Evolutionary conservation across 78 protist species (phyloP).

Genomic region (slime mould (Dictyostelium discoideum)): dicty_2.7 NC_007089.4:2284001-2284500

Average conservation of each 20-base stretch:
- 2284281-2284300: background rate
- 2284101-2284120: background rate
- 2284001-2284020: slow-evolving; percentile 51
- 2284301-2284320: background rate
- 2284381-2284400: background rate
- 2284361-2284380: background rate
- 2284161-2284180: background rate
- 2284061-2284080: background rate
- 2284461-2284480: background rate
- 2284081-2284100: background rate
- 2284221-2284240: background rate
- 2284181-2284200: background rate
- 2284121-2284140: slow-evolving; percentile 38
- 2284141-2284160: slow-evolving; percentile 20
- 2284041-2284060: slow-evolving; percentile 8
- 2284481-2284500: background rate
- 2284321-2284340: background rate
- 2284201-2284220: background rate
- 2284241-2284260: background rate
- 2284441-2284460: background rate
- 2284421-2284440: background rate
- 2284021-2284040: background rate
- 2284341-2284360: background rate
- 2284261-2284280: background rate
- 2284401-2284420: background rate